Evolutionary conservation across 169 alveolate genomes (phyloP), one percentile per base, ranked within the genome.

Genomic region (Plasmodium chabaudi): DNA sequence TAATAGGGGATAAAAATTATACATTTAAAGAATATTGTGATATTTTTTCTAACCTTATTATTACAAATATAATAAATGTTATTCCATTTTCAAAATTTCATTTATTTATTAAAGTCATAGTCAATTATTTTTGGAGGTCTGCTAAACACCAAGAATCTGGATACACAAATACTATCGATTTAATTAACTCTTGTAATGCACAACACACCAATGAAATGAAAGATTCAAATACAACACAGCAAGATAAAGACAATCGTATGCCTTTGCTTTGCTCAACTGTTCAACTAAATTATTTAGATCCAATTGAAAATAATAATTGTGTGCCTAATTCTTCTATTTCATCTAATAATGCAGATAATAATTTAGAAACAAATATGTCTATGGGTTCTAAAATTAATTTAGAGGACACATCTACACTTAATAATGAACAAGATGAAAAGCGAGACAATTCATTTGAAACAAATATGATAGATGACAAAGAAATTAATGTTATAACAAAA

Each of bases 11-110:
- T 39, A 68, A 47, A 21, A 79, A 56, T 53, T 67, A 65, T 27
- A 79, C 51, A 19, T 60, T 79, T 44, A 64, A 67, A 59, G 84
- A 79, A 27, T 79, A 79, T 47, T 79, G 89, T 65, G 42, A 53
- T n/a, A 71, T 39, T 56, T 27, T 79, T 9, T 79, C 89, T n/a
- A 79, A 56, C 42, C 17, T 42, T 9, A 39, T 79, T 49, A 53
- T 49, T 12, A 68, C 34, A 19, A 51, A 79, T 67, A 42, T 79
- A 19, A 17, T 79, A 55, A 57, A 61, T 60, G 39, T 61, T 34
- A 23, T 79, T 25, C 53, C 89, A 25, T 79, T 79, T 65, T 67
- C 51, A 12, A 53, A 79, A 25, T 10, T 79, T 39, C 82, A 71
- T n/a, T 10, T 44, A n/a, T 42, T 79, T 10, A 5, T 79, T 12